These are phyloP conservation scores for Quercus ilex DNA, from an alignment of 306 rosid species.

Conservation along the genomic window DNA sequence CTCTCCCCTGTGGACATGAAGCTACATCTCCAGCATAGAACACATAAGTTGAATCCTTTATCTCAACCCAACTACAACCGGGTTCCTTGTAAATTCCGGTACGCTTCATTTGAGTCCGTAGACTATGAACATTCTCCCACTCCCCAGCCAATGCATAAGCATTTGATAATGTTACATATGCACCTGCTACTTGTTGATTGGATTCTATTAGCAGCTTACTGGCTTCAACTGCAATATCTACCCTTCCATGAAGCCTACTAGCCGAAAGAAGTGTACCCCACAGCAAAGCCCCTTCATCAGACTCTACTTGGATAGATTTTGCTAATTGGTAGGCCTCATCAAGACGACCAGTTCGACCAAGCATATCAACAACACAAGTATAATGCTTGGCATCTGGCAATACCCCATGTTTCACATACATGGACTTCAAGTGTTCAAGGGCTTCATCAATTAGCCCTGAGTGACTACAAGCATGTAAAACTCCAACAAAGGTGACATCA, in stretches of 20 bases:
- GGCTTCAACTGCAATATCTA: slow-evolving; percentile 74
- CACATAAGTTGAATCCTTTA: slow-evolving; percentile 55
- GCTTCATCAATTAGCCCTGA: slow-evolving; percentile 80
- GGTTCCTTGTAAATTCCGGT: slow-evolving; percentile 63
- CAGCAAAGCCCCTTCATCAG: slow-evolving; percentile 43
- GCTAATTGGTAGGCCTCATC: slow-evolving; percentile 65
- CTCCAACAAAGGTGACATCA: slow-evolving; percentile 72
- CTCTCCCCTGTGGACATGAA: slow-evolving; percentile 34
- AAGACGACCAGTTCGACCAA: slow-evolving; percentile 66
- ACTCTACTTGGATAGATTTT: slow-evolving; percentile 48
- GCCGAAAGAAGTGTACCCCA: slow-evolving; percentile 87
- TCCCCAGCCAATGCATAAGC: slow-evolving; percentile 71
- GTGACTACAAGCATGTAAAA: slow-evolving; percentile 85
- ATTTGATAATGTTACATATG: slow-evolving; percentile 69
- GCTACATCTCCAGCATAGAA: slow-evolving; percentile 66
- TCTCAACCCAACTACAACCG: slow-evolving; percentile 86
- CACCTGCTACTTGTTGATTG: slow-evolving; percentile 59
- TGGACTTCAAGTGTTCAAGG: slow-evolving; percentile 51
- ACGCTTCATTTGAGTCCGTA: slow-evolving; percentile 62
- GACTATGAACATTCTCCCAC: slow-evolving; percentile 60
- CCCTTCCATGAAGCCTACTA: slow-evolving; percentile 82
- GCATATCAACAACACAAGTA: slow-evolving; percentile 75
- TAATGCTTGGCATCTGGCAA: slow-evolving; percentile 64
- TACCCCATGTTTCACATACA: slow-evolving; percentile 57
- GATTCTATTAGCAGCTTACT: slow-evolving; percentile 56